These are phyloP conservation scores for Backusella macrospora DNA, from an alignment of 192 early-diverging fungal genomes.

Conservation along the genomic window DNA sequence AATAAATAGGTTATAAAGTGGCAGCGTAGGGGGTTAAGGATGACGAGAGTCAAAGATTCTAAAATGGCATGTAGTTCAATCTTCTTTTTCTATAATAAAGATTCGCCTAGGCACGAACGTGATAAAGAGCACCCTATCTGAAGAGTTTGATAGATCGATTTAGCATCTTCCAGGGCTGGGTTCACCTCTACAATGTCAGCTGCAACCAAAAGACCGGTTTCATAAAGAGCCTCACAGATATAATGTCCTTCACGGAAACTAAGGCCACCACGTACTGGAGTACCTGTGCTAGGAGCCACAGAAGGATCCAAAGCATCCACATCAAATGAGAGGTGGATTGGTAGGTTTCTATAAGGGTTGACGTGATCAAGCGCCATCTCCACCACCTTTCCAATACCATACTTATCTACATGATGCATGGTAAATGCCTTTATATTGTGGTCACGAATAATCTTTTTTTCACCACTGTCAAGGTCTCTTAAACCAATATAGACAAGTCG, in stretches of 20 bases:
- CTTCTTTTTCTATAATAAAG: slow-evolving; percentile 57
- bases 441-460: slow-evolving; percentile 83
- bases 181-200: slow-evolving; percentile 97
- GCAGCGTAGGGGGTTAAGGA: not conserved
- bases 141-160: slow-evolving; percentile 79
- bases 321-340: slow-evolving; percentile 91
- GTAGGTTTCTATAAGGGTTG: slow-evolving; percentile 67
- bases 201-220: slow-evolving; percentile 87
- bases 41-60: not conserved
- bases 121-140: slow-evolving; percentile 90
- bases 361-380: slow-evolving; percentile 93
- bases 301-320: slow-evolving; percentile 95
- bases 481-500: slow-evolving; percentile 95
- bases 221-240: slow-evolving; percentile 88
- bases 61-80: too few species aligned
- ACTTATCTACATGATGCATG: slow-evolving; percentile 95
- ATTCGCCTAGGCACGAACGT: slow-evolving; percentile 83
- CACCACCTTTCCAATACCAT: slow-evolving; percentile 90
- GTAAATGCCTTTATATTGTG: slow-evolving; percentile 91
- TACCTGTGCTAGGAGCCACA: slow-evolving; percentile 93
- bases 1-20: not conserved
- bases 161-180: slow-evolving; percentile 80
- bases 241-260: slow-evolving; percentile 97
- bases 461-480: slow-evolving; percentile 88
- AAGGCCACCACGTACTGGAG: slow-evolving; percentile 92